Percentiles rank a stretch among this genome's conserved stretches.
Evolutionary conservation across 495 filamentous ascomycete species (phyloP).

Genomic region (Penicillium turbatum): DNA sequence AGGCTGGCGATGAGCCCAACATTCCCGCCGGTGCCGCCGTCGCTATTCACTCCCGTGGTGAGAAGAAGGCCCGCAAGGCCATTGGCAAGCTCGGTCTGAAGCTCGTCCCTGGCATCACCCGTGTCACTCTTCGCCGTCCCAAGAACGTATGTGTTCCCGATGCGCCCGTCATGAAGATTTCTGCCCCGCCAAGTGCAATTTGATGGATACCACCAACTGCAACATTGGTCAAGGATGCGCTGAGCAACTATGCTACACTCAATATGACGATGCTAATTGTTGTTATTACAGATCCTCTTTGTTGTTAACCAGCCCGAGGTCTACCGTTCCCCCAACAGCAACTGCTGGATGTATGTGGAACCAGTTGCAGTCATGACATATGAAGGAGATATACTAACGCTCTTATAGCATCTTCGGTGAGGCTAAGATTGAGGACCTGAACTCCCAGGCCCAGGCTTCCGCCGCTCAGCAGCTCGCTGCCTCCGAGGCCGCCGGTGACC

Average conservation of each 20-base stretch:
- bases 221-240: neutral
- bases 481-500: slow-evolving; percentile 74
- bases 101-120: slow-evolving; percentile 93
- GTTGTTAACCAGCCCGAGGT: slow-evolving; percentile 99
- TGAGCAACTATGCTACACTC: neutral
- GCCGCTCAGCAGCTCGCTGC: slow-evolving; percentile 86
- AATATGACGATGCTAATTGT: slow-evolving; percentile 3
- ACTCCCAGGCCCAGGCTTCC: slow-evolving; percentile 91
- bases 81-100: slow-evolving; percentile 97
- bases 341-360: slow-evolving; percentile 91
- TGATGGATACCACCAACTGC: neutral
- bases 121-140: slow-evolving; percentile 93
- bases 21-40: slow-evolving; percentile 83
- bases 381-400: slow-evolving; percentile 17
- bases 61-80: slow-evolving; percentile 99
- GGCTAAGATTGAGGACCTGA: slow-evolving; percentile 99
- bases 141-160: slow-evolving; percentile 71
- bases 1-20: slow-evolving; percentile 62
- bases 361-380: neutral
- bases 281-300: slow-evolving; percentile 75
- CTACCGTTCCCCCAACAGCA: slow-evolving; percentile 96
- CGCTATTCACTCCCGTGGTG: slow-evolving; percentile 93
- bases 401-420: slow-evolving; percentile 89
- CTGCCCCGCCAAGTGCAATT: neutral
- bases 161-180: slow-evolving; percentile 8